Conservation (phyloP, 352 stramenopile genomes). For the Phytophthora pseudosyringae region DNA sequence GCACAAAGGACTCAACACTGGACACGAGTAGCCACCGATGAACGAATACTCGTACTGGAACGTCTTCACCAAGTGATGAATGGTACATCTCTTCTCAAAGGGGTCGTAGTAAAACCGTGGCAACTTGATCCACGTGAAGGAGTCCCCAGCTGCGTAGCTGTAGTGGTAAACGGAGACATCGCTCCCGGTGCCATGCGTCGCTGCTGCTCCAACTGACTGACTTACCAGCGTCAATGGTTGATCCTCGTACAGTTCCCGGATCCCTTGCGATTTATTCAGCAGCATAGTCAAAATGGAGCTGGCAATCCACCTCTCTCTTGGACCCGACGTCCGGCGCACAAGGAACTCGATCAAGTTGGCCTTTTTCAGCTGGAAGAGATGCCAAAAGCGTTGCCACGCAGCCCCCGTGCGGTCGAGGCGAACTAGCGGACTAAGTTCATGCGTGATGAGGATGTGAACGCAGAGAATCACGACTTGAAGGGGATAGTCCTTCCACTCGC, state of each 20-base stretch:
- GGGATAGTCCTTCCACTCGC: constrained; percentile 49
- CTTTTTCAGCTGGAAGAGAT: constrained; percentile 53
- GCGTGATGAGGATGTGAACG: constrained; percentile 63
- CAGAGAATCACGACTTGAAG: constrained; percentile 67
- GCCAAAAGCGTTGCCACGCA: constrained; percentile 59
- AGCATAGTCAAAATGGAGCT: constrained; percentile 57
- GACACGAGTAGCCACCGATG: constrained; percentile 45
- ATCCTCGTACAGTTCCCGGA: constrained; percentile 61
- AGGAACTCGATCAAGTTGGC: constrained; percentile 54
- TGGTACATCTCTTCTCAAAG: constrained; percentile 57
- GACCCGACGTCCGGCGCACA: constrained; percentile 29
- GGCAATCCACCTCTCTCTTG: constrained; percentile 44
- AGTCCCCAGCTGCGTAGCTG: constrained; percentile 52
- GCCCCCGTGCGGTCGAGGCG: constrained; percentile 42
- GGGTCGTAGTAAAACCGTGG: constrained; percentile 68
- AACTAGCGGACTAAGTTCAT: constrained; percentile 52
- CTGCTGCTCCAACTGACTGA: constrained; percentile 17
- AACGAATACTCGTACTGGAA: constrained; percentile 76
- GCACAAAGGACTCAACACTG: constrained; percentile 65
- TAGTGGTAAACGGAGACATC: constrained; percentile 44
- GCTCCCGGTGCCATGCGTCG: constrained; percentile 21
- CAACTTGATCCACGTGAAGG: constrained; percentile 70
- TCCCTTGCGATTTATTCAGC: constrained; percentile 50
- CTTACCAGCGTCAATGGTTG: constrained; percentile 24
- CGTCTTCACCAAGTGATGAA: constrained; percentile 66